Percentiles rank a stretch among this genome's conserved stretches.
phyloP scores from a whole-genome alignment of 1,284 basidiomycete genomes.

The Boletus sp. region DNA sequence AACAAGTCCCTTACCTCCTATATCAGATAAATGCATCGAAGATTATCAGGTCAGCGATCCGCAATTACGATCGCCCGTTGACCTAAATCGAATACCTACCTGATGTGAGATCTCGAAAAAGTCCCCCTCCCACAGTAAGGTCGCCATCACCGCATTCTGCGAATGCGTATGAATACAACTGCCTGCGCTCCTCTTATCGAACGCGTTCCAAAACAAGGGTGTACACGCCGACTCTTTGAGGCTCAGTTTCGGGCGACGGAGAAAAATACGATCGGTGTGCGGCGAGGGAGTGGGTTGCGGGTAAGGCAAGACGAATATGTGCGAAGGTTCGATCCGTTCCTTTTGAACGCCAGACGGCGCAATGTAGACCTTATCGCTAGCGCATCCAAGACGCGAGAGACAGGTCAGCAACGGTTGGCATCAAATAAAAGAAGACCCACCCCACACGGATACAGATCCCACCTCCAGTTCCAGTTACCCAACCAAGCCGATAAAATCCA shows the following conservation, averaged over 20 bases:
- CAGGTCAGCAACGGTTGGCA: not conserved
- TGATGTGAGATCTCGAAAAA: constrained; percentile 79
- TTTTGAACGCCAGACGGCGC: constrained; percentile 88
- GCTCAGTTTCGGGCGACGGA: constrained; percentile 63
- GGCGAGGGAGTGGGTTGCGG: constrained; percentile 60
- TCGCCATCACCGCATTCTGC: constrained; percentile 83
- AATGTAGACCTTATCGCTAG: constrained; percentile 75
- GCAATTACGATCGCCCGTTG: not conserved
- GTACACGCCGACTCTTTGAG: constrained; percentile 82
- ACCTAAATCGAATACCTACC: constrained; percentile 34
- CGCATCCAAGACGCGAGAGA: not conserved
- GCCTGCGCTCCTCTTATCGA: constrained; percentile 69
- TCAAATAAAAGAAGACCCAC: constrained; percentile 40
- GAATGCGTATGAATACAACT: constrained; percentile 88
- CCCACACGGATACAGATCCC: constrained; percentile 69
- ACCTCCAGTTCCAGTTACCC: constrained; percentile 62
- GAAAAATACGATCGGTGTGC: constrained; percentile 65
- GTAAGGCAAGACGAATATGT: constrained; percentile 84
- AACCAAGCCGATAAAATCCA: constrained; percentile 58
- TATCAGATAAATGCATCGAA: not conserved
- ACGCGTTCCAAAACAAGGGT: constrained; percentile 89
- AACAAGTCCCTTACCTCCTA: constrained; percentile 37
- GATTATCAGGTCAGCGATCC: not conserved
- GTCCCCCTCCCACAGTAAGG: constrained; percentile 64
- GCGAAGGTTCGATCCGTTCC: constrained; percentile 72